Base-by-base conservation (phyloP, 345 rosid genomes). In the Atalantia buxifolia region DNA sequence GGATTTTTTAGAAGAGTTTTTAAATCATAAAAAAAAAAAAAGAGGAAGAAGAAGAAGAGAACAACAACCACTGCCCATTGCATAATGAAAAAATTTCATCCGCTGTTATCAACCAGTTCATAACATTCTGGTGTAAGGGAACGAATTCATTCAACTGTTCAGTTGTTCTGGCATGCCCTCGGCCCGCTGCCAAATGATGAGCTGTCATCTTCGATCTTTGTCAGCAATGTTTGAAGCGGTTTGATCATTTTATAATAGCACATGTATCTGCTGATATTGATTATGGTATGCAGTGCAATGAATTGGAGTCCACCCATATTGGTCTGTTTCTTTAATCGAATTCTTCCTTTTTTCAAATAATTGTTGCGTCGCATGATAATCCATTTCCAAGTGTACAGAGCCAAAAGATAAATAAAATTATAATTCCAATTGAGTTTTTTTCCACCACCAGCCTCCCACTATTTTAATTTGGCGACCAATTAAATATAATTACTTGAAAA, bases 241-340 rank as follows among this genome's bases (percentile, higher is more conserved):
- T 30, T 14, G 56, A 14, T 76, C 64, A 12, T 16, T 5, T 38
- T 42, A 2, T 21, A 77, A 42, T 28, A 81, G 36, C 9, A 1
- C 12, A 13, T 19, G 0, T 9, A 56, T 74, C 2, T 21, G 1
- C 0, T 21, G 2, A 3, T 14, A 0, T 1, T 1, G 1, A 50
- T 45, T 66, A 7, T 19, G 19, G 3, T 66, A 35, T 66, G 48
- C 69, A 4, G 50, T 50, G 18, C 36, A 66, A 64, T 31, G 79
- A 69, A 79, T 67, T 6, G 73, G 74, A 68, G 72, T 68, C 78
- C 82, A 19, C 21, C 59, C 59, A 19, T 55, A 30, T 21, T 65
- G 5, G 36, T 65, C 24, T 4, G 1, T 33, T 12, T 4, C 38
- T 65, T 28, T 65, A 2, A 14, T 14, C 42, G 0, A 0, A 33